Conservation (phyloP, 192 early-diverging fungal species). For the Linnemannia zychae region DNA sequence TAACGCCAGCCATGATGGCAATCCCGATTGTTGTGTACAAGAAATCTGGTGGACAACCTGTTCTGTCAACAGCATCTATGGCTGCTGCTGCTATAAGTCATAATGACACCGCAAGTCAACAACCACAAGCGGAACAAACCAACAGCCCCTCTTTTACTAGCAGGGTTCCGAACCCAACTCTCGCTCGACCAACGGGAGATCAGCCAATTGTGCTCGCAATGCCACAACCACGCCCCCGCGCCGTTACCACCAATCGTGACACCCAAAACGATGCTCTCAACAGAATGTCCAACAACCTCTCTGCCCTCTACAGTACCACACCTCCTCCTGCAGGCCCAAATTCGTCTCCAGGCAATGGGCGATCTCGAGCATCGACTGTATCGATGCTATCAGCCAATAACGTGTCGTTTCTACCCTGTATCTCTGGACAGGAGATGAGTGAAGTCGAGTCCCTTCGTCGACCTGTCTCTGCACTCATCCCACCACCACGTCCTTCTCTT, state of each 20-base stretch:
- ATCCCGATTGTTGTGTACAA: constrained; percentile 42
- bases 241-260: neutral
- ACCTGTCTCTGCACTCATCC: neutral
- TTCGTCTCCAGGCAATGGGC: neutral
- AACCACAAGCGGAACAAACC: neutral
- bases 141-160: too few species aligned
- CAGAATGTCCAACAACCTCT: constrained; percentile 16
- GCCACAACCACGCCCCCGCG: neutral
- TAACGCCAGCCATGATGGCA: constrained; percentile 41
- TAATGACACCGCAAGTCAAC: neutral
- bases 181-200: neutral
- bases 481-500: too few species aligned
- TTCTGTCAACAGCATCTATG: neutral
- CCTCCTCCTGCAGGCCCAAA: neutral
- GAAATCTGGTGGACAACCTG: constrained; percentile 10
- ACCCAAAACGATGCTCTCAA: constrained; percentile 22
- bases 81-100: neutral
- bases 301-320: neutral
- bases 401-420: constrained; percentile 11
- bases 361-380: neutral
- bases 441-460: neutral
- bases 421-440: constrained; percentile 2
- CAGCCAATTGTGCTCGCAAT: neutral
- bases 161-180: too few species aligned
- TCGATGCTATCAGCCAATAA: neutral